These are phyloP conservation scores for Discostella stelligeroides DNA, from an alignment of 108 stramenopile genomes.

Conservation along the genomic window DNA sequence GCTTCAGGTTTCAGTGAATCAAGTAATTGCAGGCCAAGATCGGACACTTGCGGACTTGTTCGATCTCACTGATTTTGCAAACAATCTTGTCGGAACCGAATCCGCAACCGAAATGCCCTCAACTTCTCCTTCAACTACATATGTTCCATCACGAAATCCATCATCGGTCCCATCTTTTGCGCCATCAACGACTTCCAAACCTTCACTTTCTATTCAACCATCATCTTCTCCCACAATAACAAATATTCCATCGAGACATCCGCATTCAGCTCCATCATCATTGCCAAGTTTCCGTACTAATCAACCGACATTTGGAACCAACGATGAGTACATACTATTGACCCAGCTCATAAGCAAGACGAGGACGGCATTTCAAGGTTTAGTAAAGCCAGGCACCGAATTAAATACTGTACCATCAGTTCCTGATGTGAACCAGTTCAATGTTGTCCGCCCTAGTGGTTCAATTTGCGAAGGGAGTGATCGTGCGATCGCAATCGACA, in stretches of 20 bases:
- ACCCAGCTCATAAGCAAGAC: slow-evolving; percentile 19
- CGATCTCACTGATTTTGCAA: slow-evolving; percentile 26
- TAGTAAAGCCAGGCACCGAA: slow-evolving; percentile 12
- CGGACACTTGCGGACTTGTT: slow-evolving; percentile 24
- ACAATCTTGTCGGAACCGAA: slow-evolving; percentile 6
- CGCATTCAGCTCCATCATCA: neutral
- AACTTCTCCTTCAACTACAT: neutral
- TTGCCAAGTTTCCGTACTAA: neutral
- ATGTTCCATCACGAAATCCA: neutral
- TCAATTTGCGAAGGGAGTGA: slow-evolving; percentile 17
- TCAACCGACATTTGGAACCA: neutral
- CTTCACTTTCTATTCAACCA: neutral
- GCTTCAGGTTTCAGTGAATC: slow-evolving; percentile 24
- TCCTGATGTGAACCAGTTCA: slow-evolving; percentile 15
- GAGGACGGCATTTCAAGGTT: slow-evolving; percentile 6
- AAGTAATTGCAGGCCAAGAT: slow-evolving; percentile 31
- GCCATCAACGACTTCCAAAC: neutral
- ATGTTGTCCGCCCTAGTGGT: neutral
- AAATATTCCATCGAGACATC: slow-evolving; percentile 1
- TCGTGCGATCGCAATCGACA: slow-evolving; percentile 13
- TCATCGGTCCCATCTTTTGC: neutral
- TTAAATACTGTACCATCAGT: neutral
- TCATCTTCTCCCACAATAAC: neutral
- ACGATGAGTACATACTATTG: slow-evolving; percentile 6
- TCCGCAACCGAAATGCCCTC: neutral